Conservation (phyloP, 2,329 filamentous ascomycete species). For the Alternaria ventricosa region DNA sequence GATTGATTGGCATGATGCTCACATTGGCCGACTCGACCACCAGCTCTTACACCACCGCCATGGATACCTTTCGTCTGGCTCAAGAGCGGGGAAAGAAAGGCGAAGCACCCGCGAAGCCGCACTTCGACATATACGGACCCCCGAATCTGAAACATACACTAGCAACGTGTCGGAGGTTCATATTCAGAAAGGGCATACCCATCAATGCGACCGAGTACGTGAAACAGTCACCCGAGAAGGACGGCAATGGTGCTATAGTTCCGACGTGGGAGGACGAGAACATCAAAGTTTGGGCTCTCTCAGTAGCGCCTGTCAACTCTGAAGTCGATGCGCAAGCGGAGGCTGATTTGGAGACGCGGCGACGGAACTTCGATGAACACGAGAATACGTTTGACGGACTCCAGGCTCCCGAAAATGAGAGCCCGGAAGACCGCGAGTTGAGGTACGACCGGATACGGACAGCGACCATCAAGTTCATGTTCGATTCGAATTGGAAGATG, state of each 20-base stretch:
- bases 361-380: slow-evolving; percentile 28
- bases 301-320: slow-evolving; percentile 54
- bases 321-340: slow-evolving; percentile 18
- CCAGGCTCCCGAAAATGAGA: slow-evolving; percentile 36
- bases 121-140: slow-evolving; percentile 72
- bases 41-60: slow-evolving; percentile 54
- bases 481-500: slow-evolving; percentile 75
- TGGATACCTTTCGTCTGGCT: slow-evolving; percentile 39
- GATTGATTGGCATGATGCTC: slow-evolving; percentile 83
- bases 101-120: slow-evolving; percentile 28
- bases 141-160: slow-evolving; percentile 81
- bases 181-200: slow-evolving; percentile 83
- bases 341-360: slow-evolving; percentile 28
- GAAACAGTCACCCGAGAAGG: slow-evolving; percentile 30
- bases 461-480: slow-evolving; percentile 76
- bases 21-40: slow-evolving; percentile 75
- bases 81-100: slow-evolving; percentile 21
- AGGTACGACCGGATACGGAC: slow-evolving; percentile 62
- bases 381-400: slow-evolving; percentile 43
- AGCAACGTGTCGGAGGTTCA: slow-evolving; percentile 82
- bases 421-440: slow-evolving; percentile 44
- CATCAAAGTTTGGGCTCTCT: slow-evolving; percentile 85
- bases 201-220: slow-evolving; percentile 73
- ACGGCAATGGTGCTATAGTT: slow-evolving; percentile 43
- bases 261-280: slow-evolving; percentile 79